Evolutionary conservation across 805 yeast genomes (phyloP), one percentile per base, ranked within the genome.

Genomic region (Candida sanyiensis): DNA sequence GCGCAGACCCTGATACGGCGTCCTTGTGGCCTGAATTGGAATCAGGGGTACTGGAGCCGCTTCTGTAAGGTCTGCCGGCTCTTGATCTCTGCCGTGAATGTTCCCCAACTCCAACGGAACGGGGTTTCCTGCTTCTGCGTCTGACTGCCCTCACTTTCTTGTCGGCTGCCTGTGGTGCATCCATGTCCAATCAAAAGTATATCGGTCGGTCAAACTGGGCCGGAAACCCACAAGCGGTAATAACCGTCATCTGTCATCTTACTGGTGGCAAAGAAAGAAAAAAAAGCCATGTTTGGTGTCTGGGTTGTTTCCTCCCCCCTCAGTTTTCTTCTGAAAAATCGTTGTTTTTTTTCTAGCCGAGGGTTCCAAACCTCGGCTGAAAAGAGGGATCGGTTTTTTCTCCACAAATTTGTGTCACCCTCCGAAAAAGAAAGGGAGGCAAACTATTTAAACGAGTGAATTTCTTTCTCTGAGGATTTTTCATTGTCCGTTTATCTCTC

Each of bases 361-460:
- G 27, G 19, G 7, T n/a, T 27, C 21, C 13, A 7, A 28, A 5
- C 30, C 37, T 22, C 37, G 40, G 43, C 26, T 23, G 19, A 35
- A 31, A 20, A 31, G 15, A 19, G 17, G n/a, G n/a, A n/a, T n/a
- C n/a, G n/a, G n/a, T n/a, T n/a, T 31, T 32, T 32, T 27, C 35
- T 32, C 35, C 35, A 27, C 35, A 29, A 15, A 25, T 28, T 25
- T 37, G 28, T 38, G 35, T 33, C 37, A 24, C 24, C 20, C 22
- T 17, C n/a, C n/a, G n/a, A 28, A 33, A 7, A 6, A 2, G 7
- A 10, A 13, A 17, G 7, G 11, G 13, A 7, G 8, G 25, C 32
- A 28, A 28, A 28, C 32, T 32, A 33, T 38, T 21, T 27, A 22
- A 33, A 33, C 28, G 26, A 12, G 9, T 23, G 26, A 23, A 9